Evolutionary conservation across 2,329 filamentous ascomycete species (phyloP).

Genomic region (Aspergillus sclerotialis): DNA sequence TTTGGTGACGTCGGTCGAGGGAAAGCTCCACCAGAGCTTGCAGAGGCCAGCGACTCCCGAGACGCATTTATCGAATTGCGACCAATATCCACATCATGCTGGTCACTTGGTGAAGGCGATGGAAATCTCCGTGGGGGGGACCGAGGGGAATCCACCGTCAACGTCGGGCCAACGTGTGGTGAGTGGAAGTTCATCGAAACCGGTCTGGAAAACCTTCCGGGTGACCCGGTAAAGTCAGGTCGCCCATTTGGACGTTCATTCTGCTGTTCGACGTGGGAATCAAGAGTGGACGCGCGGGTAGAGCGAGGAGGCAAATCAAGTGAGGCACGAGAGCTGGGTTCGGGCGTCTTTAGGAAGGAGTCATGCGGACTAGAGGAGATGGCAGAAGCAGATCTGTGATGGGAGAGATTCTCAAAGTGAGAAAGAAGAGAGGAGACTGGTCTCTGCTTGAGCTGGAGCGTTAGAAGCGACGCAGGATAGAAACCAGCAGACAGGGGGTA

Average conservation of each 20-base stretch:
- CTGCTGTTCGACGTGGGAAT: slow-evolving; percentile 14
- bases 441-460: slow-evolving; percentile 23
- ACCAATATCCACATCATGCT: slow-evolving; percentile 47
- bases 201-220: slow-evolving; percentile 51
- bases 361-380: slow-evolving; percentile 21
- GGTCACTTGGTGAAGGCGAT: slow-evolving; percentile 53
- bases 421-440: slow-evolving; percentile 44
- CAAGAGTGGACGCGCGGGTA: slow-evolving; percentile 25
- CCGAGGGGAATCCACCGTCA: slow-evolving; percentile 38
- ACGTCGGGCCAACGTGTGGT: slow-evolving; percentile 34
- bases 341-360: slow-evolving; percentile 24
- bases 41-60: slow-evolving; percentile 18
- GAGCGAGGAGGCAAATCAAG: slow-evolving; percentile 36
- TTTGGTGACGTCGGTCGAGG: slow-evolving; percentile 27
- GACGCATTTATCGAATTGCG: slow-evolving; percentile 19
- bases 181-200: slow-evolving; percentile 38
- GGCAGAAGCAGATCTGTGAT: slow-evolving; percentile 24
- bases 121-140: slow-evolving; percentile 31
- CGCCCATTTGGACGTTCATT: slow-evolving; percentile 19
- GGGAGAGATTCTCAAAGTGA: slow-evolving; percentile 43
- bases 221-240: slow-evolving; percentile 32
- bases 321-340: slow-evolving; percentile 29
- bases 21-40: slow-evolving; percentile 9
- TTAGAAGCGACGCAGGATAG: slow-evolving; percentile 9
- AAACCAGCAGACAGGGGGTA: slow-evolving; percentile 6